Percentiles rank a stretch among this genome's conserved stretches.
phyloP scores from a whole-genome alignment of 352 stramenopile species.

The Globisporangium cylindrosporum region DNA sequence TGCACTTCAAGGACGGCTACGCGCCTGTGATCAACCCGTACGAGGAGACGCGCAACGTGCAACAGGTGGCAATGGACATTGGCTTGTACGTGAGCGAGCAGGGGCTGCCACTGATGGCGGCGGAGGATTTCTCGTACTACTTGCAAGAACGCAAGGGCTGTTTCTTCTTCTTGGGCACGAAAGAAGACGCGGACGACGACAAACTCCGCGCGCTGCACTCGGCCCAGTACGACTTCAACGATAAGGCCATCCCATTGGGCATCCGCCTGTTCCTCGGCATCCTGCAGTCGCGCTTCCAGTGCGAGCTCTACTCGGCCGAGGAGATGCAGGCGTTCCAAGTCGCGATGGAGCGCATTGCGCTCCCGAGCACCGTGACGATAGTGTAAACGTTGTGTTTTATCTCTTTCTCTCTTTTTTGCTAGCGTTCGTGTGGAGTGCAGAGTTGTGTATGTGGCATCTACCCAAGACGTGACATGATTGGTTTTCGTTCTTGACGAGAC shows the following conservation, averaged over 20 bases:
- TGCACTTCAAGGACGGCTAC: constrained; percentile 73
- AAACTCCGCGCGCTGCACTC: constrained; percentile 71
- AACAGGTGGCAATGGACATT: constrained; percentile 71
- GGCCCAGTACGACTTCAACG: constrained; percentile 83
- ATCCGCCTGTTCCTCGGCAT: constrained; percentile 79
- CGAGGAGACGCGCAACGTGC: constrained; percentile 76
- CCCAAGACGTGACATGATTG: too few relatives aligned
- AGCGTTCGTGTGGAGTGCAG: neutral
- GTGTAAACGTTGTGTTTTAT: constrained; percentile 21
- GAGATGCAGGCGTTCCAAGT: constrained; percentile 78
- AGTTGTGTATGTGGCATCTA: neutral
- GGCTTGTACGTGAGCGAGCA: constrained; percentile 75
- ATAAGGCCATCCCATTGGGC: constrained; percentile 79
- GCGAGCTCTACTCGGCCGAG: constrained; percentile 57
- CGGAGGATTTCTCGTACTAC: constrained; percentile 94
- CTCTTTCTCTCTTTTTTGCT: neutral
- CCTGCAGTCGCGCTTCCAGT: constrained; percentile 64
- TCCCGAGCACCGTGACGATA: constrained; percentile 32
- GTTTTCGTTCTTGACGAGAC: too few relatives aligned
- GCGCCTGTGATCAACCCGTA: constrained; percentile 75
- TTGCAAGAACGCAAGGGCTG: constrained; percentile 79
- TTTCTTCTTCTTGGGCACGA: constrained; percentile 85
- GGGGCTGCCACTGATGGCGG: constrained; percentile 89
- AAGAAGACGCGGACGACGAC: constrained; percentile 53
- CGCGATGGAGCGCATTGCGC: constrained; percentile 70